Conservation (phyloP, 2,329 filamentous ascomycete species). For the Scytalidium sp. region DNA sequence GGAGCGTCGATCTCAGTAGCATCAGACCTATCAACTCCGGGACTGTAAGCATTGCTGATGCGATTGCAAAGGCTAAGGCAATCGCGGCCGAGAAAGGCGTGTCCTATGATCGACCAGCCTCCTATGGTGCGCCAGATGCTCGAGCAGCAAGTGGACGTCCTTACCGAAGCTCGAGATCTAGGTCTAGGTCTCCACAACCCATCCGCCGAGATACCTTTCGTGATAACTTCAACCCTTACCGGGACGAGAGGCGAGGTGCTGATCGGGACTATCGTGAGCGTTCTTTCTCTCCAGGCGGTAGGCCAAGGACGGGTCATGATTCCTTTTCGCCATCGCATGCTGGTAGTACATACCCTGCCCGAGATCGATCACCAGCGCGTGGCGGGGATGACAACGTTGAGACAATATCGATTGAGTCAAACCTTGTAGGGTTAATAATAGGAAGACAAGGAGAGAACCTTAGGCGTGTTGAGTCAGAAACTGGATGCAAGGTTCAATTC, state of each 20-base stretch:
- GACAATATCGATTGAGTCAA: constrained; percentile 82
- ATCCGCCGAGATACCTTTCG: constrained; percentile 66
- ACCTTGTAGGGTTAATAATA: constrained; percentile 85
- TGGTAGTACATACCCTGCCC: constrained; percentile 38
- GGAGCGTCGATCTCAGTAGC: constrained; percentile 74
- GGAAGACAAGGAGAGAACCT: constrained; percentile 88
- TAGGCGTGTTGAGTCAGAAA: constrained; percentile 78
- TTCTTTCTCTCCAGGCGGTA: constrained; percentile 65
- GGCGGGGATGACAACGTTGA: constrained; percentile 64
- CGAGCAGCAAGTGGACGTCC: constrained; percentile 48
- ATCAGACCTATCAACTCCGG: constrained; percentile 79
- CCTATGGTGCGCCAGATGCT: constrained; percentile 36
- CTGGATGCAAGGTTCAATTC: constrained; percentile 83
- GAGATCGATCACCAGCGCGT: constrained; percentile 57
- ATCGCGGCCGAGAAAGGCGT: constrained; percentile 79
- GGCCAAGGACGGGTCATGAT: constrained; percentile 45
- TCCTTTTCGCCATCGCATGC: constrained; percentile 61
- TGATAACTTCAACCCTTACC: constrained; percentile 77
- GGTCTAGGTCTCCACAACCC: constrained; percentile 73
- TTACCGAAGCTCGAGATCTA: constrained; percentile 60
- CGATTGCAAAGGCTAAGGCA: constrained; percentile 79
- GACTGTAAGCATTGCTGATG: constrained; percentile 79
- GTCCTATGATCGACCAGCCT: constrained; percentile 54
- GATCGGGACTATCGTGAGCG: constrained; percentile 63
- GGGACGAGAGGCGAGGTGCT: constrained; percentile 74